Base-by-base conservation (phyloP, 164 flowering plant genomes). In the Vitis amurensis region DNA sequence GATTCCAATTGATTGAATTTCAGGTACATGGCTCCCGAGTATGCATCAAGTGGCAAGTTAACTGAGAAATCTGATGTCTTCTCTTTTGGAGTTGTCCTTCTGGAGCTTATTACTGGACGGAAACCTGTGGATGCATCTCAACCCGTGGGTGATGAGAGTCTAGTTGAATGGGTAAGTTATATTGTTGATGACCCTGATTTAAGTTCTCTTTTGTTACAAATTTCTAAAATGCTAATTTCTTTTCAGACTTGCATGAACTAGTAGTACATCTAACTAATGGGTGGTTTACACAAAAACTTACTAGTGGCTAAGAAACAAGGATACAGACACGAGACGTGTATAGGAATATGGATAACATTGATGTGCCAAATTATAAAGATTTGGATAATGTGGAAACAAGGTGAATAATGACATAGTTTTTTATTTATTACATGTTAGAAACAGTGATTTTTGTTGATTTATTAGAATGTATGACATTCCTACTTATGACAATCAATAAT, bases 1-100 rank as follows among this genome's bases (percentile, higher is more conserved):
- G 8, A 55, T 51, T 55, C 47, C n/a, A 27, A 11, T 6, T 70
- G 57, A 44, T 78, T 66, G 49, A 49, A 8, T n/a, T 78, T 77
- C 82, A 90, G 95, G 71, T 90, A 90, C 72, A 81, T 90, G 88
- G 95, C 95, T 68, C 95, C 96, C 63, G 93, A 91, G 73, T 89
- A 91, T 61, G 93, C 97, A 62, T 77, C 92, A 15, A 88, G 91
- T 75, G 97, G 97, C 44, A 89, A 89, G 76, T 75, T 91, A 76
- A 88, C 93, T 16, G 97, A 89, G 66, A 89, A 89, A 74, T 91
- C 97, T 47, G 97, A 91, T 76, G 92, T 91, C 1, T 89, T 67
- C 79, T 89, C 97, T 3, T 91, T 84, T 73, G 97, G 97, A 49
- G 97, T 91, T 66, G 93, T 91, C 66, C 87, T 91, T 59, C 73